phyloP scores from a whole-genome alignment of 208 protist species.

The Crithidia acanthocephali region DNA sequence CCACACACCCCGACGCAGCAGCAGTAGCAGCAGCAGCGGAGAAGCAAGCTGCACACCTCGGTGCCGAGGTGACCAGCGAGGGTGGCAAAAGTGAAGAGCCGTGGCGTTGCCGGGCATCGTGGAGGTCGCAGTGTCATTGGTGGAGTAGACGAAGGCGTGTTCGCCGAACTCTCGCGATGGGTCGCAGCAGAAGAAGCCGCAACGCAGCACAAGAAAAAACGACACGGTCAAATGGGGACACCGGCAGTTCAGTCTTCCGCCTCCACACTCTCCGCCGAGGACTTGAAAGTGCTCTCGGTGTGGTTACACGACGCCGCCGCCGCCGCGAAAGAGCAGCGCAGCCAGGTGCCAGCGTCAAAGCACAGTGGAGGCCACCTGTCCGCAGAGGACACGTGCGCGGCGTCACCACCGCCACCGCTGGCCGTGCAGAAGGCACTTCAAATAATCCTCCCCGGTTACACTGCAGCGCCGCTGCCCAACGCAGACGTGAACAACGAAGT shows the following conservation, averaged over 20 bases:
- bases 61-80: background rate
- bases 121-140: background rate
- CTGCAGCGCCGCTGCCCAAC: background rate
- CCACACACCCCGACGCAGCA: slow-evolving; percentile 7
- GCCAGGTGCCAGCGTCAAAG: too few species aligned
- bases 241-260: background rate
- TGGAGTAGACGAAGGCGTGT: background rate
- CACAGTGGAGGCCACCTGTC: background rate
- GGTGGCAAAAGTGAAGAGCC: background rate
- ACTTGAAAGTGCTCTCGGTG: background rate
- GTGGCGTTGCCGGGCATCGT: background rate
- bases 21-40: background rate
- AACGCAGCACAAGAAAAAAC: background rate
- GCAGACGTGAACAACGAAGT: background rate
- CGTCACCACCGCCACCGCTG: background rate
- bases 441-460: background rate
- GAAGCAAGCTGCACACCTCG: background rate
- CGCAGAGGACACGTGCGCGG: background rate
- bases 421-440: slow-evolving; percentile 9
- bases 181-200: background rate
- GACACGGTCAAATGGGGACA: too few species aligned
- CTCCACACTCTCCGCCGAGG: background rate
- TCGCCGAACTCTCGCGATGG: background rate
- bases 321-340: background rate
- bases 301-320: slow-evolving; percentile 4